These are phyloP conservation scores for Pichia membranifaciens DNA, from an alignment of 805 yeast species.

Conservation along the genomic window DNA sequence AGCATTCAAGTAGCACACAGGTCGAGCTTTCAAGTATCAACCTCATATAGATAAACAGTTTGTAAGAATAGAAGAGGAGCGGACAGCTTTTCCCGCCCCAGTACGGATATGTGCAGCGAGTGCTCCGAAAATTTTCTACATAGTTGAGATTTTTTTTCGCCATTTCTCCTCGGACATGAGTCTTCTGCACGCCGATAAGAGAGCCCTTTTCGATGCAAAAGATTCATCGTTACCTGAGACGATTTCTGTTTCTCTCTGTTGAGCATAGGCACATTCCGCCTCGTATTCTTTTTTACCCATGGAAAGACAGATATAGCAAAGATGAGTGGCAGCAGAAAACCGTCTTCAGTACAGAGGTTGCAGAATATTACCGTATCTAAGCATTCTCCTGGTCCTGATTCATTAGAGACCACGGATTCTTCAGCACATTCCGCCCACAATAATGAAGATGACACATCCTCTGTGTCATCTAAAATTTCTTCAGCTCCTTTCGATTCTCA, in stretches of 20 bases:
- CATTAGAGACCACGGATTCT: not conserved
- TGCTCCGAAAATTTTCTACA: slow-evolving; percentile 1
- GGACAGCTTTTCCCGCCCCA: not conserved
- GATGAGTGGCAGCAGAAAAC: slow-evolving; percentile 7
- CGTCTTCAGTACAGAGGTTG: slow-evolving; percentile 4
- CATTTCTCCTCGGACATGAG: not conserved
- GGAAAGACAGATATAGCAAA: no score
- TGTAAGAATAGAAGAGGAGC: not conserved
- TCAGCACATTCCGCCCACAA: not conserved
- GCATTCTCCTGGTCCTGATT: slow-evolving; percentile 1
- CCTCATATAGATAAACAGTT: no score
- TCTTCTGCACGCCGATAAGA: not conserved
- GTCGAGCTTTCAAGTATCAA: no score
- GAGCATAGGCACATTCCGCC: no score
- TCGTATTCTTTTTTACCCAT: no score
- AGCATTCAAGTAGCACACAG: slow-evolving; percentile 23
- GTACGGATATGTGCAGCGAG: slow-evolving; percentile 7
- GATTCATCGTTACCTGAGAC: no score
- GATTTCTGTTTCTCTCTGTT: no score
- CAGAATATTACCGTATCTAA: slow-evolving; percentile 6
- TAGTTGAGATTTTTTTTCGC: not conserved
- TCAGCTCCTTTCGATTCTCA: no score
- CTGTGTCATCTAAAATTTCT: no score
- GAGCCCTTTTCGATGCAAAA: no score
- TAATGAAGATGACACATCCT: not conserved